Base-by-base conservation (phyloP, 1,284 basidiomycete species). In the Melampsora americana region DNA sequence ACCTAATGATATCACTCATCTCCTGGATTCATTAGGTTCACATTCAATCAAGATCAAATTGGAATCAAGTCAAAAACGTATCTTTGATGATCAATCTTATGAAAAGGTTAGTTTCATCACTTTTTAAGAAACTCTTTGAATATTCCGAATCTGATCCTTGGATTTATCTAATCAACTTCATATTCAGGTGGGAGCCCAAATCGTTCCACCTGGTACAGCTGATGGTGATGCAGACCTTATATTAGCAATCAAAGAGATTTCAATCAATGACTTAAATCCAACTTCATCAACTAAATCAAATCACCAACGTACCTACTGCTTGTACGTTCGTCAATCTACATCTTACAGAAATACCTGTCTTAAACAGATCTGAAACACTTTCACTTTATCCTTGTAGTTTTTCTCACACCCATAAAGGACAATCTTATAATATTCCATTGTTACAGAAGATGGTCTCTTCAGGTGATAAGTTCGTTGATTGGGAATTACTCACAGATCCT, bases 201-300 rank as follows among this genome's bases (percentile, higher is more conserved):
- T 92, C 56, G 87, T 87, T 70, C 35, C 69, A 30, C 28, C 69
- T 30, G 69, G 69, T 44, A 82, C 85, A 0, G 85, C 84, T 16
- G 86, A 92, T n/a, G 83, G 85, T 6, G 85, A 87, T 20, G 89
- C 90, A 1, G 89, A 93, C 80, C 87, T 95, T 65, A 83, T 92
- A 30, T 81, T 94, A 5, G 93, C 92, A n/a, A 92, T 95, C 83
- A 95, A 95, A 81, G 93, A 95, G 83, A 88, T 90, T 0, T 90
- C 90, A 2, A 82, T 92, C 4, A 72, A 84, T 46, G 86, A 88
- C 78, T 84, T 93, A n/a, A 56, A 28, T 28, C 78, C 81, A n/a
- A 46, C 73, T 2, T 77, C 83, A 5, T 60, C 80, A 26, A 65
- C 69, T 1, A 26, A 44, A 14, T 35, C 23, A 20, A n/a, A 61